phyloP scores from a whole-genome alignment of 306 rosid species.

The Prosopis cineraria region DNA sequence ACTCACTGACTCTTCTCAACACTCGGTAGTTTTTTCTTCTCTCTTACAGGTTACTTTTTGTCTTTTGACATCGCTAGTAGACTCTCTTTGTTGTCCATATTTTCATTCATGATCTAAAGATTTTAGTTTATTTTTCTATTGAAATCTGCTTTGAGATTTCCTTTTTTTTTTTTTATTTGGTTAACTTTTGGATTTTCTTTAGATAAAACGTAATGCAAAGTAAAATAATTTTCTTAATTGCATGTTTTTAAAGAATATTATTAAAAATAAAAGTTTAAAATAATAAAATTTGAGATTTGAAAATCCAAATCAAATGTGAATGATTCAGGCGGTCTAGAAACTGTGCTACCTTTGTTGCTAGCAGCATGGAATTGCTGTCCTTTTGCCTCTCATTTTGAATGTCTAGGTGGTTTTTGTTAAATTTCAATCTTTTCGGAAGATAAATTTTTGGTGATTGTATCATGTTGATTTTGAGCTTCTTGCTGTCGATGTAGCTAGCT shows the following conservation, averaged over 20 bases:
- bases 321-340: background rate
- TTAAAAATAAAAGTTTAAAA: no score
- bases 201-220: background rate
- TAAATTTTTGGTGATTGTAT: constrained; percentile 3
- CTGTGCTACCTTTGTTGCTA: background rate
- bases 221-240: background rate
- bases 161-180: background rate
- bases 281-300: no score
- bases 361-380: background rate
- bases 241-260: no score
- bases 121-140: background rate
- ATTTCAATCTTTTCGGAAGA: background rate
- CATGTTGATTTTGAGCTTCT: constrained; percentile 14
- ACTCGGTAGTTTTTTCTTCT: background rate
- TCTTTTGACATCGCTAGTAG: background rate
- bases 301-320: background rate
- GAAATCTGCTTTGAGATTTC: background rate
- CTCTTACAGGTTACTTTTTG: background rate
- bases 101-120: background rate
- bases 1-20: background rate
- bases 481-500: constrained; percentile 3
- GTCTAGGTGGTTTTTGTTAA: background rate
- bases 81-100: background rate
- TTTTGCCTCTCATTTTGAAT: background rate
- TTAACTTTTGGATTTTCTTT: background rate